Conservation (phyloP, 345 rosid genomes). For the Brassica juncea region DNA sequence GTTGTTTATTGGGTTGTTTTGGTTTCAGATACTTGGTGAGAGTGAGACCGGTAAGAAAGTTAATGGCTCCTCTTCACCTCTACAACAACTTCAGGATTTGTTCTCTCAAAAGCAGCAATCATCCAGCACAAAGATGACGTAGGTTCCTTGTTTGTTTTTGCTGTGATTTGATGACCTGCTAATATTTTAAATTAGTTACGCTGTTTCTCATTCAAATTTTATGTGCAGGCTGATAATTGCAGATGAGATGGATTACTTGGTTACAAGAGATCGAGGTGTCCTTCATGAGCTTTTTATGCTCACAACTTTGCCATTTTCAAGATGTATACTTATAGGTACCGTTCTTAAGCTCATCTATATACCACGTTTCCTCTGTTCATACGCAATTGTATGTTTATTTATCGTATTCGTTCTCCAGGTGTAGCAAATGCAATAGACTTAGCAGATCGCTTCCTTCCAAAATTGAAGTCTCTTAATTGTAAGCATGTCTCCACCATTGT, state of each 20-base stretch:
- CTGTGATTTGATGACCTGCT: neutral
- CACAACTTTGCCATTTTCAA: constrained; percentile 76
- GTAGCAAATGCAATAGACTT: constrained; percentile 87
- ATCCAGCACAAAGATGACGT: constrained; percentile 62
- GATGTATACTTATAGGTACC: constrained; percentile 82
- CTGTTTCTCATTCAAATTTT: neutral
- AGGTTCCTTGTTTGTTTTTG: constrained; percentile 17
- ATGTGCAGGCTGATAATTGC: constrained; percentile 69
- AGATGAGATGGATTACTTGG: constrained; percentile 88
- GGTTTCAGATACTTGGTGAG: constrained; percentile 52
- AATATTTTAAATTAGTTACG: neutral
- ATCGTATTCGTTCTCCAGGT: constrained; percentile 44
- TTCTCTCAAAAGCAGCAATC: constrained; percentile 58
- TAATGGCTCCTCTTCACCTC: constrained; percentile 45
- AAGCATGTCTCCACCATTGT: constrained; percentile 18
- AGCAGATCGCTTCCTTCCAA: constrained; percentile 88
- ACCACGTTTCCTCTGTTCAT: constrained; percentile 23
- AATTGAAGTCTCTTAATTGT: constrained; percentile 77
- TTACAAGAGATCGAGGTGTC: constrained; percentile 74
- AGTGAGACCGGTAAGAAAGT: constrained; percentile 41
- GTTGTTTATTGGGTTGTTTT: constrained; percentile 27
- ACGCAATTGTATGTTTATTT: neutral
- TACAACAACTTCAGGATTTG: constrained; percentile 64
- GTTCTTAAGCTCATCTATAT: constrained; percentile 24
- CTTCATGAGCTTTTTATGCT: constrained; percentile 92